These are phyloP conservation scores for Alternaria burnsii DNA, from an alignment of 2,329 filamentous ascomycete species.

Conservation along the genomic window DNA sequence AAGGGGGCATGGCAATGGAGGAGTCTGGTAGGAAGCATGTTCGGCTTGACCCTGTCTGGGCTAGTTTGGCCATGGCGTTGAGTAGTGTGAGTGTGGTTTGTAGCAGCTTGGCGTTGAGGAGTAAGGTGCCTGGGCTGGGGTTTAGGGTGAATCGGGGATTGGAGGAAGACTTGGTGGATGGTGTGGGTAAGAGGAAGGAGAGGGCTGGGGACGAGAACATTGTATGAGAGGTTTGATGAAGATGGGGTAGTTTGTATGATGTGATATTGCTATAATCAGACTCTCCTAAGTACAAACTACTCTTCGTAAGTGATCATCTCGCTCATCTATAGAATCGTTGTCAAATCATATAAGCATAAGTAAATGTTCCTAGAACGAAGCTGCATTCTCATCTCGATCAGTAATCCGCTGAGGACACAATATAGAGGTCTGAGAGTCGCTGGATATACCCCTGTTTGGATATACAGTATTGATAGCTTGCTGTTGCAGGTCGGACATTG, in stretches of 20 bases:
- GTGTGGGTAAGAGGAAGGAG: not conserved
- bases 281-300: too few relatives aligned
- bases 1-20: slow-evolving; percentile 49
- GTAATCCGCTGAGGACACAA: too few relatives aligned
- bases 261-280: not conserved
- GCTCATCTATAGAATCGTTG: too few relatives aligned
- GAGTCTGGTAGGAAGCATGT: slow-evolving; percentile 62
- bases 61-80: slow-evolving; percentile 88
- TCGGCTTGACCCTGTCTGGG: slow-evolving; percentile 81
- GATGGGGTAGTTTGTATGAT: not conserved
- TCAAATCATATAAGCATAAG: too few relatives aligned
- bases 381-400: too few relatives aligned
- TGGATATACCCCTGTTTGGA: too few relatives aligned
- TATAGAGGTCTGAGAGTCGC: too few relatives aligned
- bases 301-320: too few relatives aligned
- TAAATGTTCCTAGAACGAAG: too few relatives aligned
- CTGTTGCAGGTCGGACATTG: too few relatives aligned
- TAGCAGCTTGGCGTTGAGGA: slow-evolving; percentile 78
- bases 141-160: slow-evolving; percentile 41
- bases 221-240: not conserved
- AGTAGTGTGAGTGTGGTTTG: slow-evolving; percentile 89
- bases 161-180: not conserved
- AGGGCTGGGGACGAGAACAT: not conserved
- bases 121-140: slow-evolving; percentile 54
- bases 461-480: too few relatives aligned